These are phyloP conservation scores for Pythium apleroticum DNA, from an alignment of 352 stramenopile genomes.

Conservation along the genomic window DNA sequence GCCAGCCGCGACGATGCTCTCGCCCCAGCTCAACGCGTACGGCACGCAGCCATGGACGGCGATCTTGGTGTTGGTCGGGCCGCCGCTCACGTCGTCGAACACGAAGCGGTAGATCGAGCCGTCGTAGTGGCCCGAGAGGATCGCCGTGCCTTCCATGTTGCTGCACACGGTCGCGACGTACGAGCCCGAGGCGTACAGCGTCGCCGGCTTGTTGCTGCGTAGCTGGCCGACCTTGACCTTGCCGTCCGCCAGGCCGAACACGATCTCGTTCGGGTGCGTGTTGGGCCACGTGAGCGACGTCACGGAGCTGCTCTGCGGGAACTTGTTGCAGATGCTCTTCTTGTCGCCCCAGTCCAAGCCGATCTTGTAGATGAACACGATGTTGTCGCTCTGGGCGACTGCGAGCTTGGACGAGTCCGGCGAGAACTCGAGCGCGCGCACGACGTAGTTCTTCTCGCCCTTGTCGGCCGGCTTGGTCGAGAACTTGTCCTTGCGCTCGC, in stretches of 20 bases:
- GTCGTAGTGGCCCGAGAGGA: slow-evolving; percentile 92
- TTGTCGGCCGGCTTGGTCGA: slow-evolving; percentile 95
- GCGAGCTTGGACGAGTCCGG: slow-evolving; percentile 93
- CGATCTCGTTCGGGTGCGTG: slow-evolving; percentile 90
- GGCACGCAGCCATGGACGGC: slow-evolving; percentile 86
- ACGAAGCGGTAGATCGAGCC: slow-evolving; percentile 92
- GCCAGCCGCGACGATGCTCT: slow-evolving; percentile 88
- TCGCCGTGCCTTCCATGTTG: slow-evolving; percentile 82
- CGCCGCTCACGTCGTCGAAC: slow-evolving; percentile 86
- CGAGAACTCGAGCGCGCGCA: slow-evolving; percentile 91
- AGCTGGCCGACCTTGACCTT: slow-evolving; percentile 94
- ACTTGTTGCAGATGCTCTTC: slow-evolving; percentile 97
- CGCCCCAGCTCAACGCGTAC: slow-evolving; percentile 91
- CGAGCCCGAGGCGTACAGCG: slow-evolving; percentile 84
- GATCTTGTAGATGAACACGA: slow-evolving; percentile 97
- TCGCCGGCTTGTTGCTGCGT: slow-evolving; percentile 91
- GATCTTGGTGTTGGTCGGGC: slow-evolving; percentile 85
- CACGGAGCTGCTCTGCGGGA: slow-evolving; percentile 79
- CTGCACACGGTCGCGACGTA: slow-evolving; percentile 87
- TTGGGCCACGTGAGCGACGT: slow-evolving; percentile 91
- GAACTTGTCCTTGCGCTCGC: slow-evolving; percentile 94
- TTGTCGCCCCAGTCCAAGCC: slow-evolving; percentile 93
- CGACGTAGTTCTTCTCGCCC: slow-evolving; percentile 94
- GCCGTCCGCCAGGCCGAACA: slow-evolving; percentile 93
- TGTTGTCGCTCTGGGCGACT: slow-evolving; percentile 95